Percentiles rank a stretch among this genome's conserved stretches.
phyloP scores from a whole-genome alignment of 2,329 filamentous ascomycete genomes.

The Neopestalotiopsis rosae region DNA sequence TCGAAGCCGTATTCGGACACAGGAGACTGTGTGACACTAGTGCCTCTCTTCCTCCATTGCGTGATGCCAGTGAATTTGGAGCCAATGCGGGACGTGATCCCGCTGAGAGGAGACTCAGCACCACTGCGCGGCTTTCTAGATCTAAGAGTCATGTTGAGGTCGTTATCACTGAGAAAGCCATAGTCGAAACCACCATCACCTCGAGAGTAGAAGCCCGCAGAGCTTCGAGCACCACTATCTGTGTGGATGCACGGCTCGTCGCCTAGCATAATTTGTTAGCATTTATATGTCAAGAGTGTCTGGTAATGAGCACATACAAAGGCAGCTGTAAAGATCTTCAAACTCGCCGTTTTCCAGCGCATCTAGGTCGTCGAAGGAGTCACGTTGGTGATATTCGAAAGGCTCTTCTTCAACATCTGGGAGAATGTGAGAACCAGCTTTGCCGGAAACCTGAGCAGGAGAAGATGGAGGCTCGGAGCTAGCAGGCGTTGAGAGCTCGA shows the following conservation, averaged over 20 bases:
- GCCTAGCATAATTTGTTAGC: constrained; percentile 45
- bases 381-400: constrained; percentile 62
- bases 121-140: constrained; percentile 62
- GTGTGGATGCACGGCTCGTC: constrained; percentile 67
- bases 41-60: constrained; percentile 49
- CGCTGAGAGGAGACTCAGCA: constrained; percentile 65
- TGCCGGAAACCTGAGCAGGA: constrained; percentile 52
- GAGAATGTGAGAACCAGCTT: constrained; percentile 69
- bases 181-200: constrained; percentile 68
- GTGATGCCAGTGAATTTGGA: constrained; percentile 61
- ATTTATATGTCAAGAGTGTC: constrained; percentile 5
- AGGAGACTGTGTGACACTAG: constrained; percentile 58
- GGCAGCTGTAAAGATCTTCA: constrained; percentile 65
- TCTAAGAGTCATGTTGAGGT: constrained; percentile 53
- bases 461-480: constrained; percentile 59
- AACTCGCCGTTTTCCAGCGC: constrained; percentile 51
- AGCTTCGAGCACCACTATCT: constrained; percentile 47
- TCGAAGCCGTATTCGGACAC: constrained; percentile 86
- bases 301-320: constrained; percentile 65
- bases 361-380: constrained; percentile 55
- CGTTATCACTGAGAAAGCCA: constrained; percentile 69
- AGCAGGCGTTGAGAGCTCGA: constrained; percentile 63
- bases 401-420: constrained; percentile 88
- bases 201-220: constrained; percentile 42
- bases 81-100: constrained; percentile 69